Base-by-base conservation (phyloP, 768 basidiomycete species). In the Boletus eberwhitei region DNA sequence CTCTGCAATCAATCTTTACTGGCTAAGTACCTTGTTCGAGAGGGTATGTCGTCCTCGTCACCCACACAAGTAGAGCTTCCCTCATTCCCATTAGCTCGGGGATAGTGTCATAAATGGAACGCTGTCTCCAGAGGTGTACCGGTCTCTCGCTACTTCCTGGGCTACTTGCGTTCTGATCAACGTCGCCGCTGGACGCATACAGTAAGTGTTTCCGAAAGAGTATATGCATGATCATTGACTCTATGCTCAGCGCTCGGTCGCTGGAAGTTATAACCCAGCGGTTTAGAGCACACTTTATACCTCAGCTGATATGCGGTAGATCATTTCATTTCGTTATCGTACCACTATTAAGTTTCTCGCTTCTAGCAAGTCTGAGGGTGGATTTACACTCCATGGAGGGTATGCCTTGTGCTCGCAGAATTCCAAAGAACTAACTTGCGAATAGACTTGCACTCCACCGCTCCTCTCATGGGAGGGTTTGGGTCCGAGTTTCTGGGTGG, bases 241-340 rank as follows among this genome's bases (percentile, higher is more conserved):
- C 19, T 38, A n/a, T 17, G 16, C 8, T 8, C 59, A 71, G 60
- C 51, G 58, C 22, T 53, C 56, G 42, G 52, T 68, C 52, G 16
- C 44, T 45, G n/a, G 64, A 63, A 29, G 1, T 45, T 1, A 46
- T 75, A 36, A 60, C 53, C 11, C 73, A 67, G 1, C 66, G 69
- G 40, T 62, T 79, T 2, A 71, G 75, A 42, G 64, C 67, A 5
- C 61, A 75, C 52, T 77, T 77, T 50, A 56, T 75, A 16, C 79
- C 79, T 0, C 64, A 63, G 35, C 54, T 79, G 5, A 74, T 71
- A 17, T 55, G 61, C 62, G 75, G 79, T 77, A 48, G 46, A 40
- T 21, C 7, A 6, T 8, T 42, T 37, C 4, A 21, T 42, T 34
- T 5, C 19, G 8, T 36, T 4, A 32, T 31, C 19, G 5, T 19